Evolutionary conservation across 2,329 filamentous ascomycete species (phyloP).

Genomic region (Aspergillus ibericus): DNA sequence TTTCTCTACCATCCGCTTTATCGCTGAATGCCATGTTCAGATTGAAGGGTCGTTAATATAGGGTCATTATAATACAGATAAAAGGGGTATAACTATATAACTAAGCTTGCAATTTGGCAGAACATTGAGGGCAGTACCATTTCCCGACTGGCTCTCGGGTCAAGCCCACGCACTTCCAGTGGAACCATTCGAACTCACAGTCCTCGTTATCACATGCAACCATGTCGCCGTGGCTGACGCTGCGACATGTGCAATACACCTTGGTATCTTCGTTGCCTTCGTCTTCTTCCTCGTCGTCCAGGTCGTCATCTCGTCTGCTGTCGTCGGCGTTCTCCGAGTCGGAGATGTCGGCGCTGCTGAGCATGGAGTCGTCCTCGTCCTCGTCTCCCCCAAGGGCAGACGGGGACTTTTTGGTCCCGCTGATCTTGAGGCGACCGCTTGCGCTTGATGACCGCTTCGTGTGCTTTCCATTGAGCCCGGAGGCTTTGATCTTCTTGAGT

Average conservation of each 20-base stretch:
- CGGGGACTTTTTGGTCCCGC: constrained; percentile 43
- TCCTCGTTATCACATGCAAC: constrained; percentile 66
- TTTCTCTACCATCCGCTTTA: neutral
- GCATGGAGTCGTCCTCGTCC: constrained; percentile 56
- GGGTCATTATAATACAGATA: neutral
- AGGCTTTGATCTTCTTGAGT: constrained; percentile 42
- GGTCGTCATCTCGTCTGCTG: constrained; percentile 38
- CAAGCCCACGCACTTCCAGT: constrained; percentile 64
- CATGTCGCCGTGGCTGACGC: constrained; percentile 67
- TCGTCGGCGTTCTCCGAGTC: constrained; percentile 46
- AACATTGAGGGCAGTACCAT: constrained; percentile 58
- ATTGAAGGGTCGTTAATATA: no score
- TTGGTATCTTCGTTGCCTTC: constrained; percentile 59
- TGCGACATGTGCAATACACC: constrained; percentile 66
- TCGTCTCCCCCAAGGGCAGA: constrained; percentile 43
- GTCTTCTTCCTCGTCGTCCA: constrained; percentile 51
- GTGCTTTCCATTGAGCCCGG: constrained; percentile 35
- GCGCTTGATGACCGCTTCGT: constrained; percentile 46
- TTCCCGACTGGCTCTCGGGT: constrained; percentile 59
- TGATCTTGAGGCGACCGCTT: constrained; percentile 36
- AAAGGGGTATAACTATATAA: neutral
- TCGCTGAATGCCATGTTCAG: no score
- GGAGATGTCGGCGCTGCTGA: constrained; percentile 52
- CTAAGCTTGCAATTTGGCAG: constrained; percentile 41
- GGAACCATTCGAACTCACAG: constrained; percentile 67